These are phyloP conservation scores for Cavenderia fasciculata DNA, from an alignment of 78 protist genomes.

Conservation along the genomic window DNA sequence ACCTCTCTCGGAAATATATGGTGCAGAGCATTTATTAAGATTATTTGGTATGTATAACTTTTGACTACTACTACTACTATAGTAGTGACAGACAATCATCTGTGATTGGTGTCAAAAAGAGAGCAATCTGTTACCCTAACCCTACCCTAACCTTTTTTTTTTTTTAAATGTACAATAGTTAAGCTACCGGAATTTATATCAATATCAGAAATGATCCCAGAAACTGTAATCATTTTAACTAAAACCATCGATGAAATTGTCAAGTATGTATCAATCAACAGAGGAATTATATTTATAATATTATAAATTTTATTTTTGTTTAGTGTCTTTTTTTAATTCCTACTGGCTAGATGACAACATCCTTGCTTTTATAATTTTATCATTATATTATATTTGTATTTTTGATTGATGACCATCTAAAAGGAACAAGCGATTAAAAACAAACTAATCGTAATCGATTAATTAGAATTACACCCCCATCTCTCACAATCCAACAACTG, in stretches of 20 bases:
- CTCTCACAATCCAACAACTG: too few relatives aligned
- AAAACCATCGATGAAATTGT: slow-evolving; percentile 28
- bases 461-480: too few relatives aligned
- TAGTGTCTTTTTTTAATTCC: too few relatives aligned
- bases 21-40: slow-evolving; percentile 67
- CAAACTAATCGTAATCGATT: too few relatives aligned
- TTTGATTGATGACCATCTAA: too few relatives aligned
- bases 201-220: slow-evolving; percentile 11
- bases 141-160: too few relatives aligned
- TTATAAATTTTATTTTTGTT: not conserved
- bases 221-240: slow-evolving; percentile 11
- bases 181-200: slow-evolving; percentile 41
- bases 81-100: not conserved
- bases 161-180: not conserved
- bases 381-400: too few relatives aligned
- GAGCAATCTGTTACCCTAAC: too few relatives aligned
- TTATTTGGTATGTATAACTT: slow-evolving; percentile 47
- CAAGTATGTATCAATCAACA: slow-evolving; percentile 11
- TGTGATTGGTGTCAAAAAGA: too few relatives aligned
- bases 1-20: slow-evolving; percentile 54
- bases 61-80: not conserved
- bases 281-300: not conserved
- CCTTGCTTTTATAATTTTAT: too few relatives aligned
- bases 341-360: too few relatives aligned
- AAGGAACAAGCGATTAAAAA: too few relatives aligned